A percentile compares a stretch with the other conserved stretches of the same genome.
These are phyloP conservation scores for Diaporthe vaccinii DNA, from an alignment of 2,329 filamentous ascomycete genomes.

Conservation along the genomic window DNA sequence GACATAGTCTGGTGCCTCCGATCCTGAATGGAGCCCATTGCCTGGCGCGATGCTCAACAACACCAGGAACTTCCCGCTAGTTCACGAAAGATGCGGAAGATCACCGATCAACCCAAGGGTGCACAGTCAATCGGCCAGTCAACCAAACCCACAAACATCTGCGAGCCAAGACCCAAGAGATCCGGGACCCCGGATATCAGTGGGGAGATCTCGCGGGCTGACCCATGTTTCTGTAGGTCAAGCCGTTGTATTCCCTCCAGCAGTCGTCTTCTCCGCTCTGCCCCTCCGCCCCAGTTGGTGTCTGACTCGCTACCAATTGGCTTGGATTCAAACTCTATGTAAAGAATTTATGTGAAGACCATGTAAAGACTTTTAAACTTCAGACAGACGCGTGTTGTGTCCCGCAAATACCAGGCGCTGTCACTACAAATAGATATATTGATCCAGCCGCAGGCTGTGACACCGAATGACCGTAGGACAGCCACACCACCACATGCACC, in stretches of 20 bases:
- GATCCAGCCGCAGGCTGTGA: neutral
- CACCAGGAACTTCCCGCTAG: neutral
- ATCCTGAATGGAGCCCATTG: neutral
- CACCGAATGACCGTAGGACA: neutral
- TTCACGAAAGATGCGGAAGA: neutral
- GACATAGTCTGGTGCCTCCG: neutral
- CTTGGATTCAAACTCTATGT: neutral
- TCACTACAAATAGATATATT: neutral
- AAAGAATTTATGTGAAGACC: neutral
- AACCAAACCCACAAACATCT: neutral
- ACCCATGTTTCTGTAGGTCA: constrained; percentile 4
- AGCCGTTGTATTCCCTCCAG: neutral
- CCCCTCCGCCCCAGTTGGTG: neutral
- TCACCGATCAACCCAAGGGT: constrained; percentile 27
- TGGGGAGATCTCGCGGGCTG: constrained; percentile 16
- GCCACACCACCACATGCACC: neutral
- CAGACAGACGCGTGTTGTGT: neutral
- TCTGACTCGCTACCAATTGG: too few species aligned
- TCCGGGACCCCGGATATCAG: constrained; percentile 15
- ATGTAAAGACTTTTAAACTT: neutral
- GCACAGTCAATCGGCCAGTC: neutral
- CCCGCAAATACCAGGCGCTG: neutral
- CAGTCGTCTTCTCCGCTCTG: too few species aligned
- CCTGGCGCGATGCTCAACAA: neutral
- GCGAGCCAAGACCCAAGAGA: constrained; percentile 20